phyloP scores from a whole-genome alignment of 1,284 basidiomycete species.

The Ceratobasidium sp. region DNA sequence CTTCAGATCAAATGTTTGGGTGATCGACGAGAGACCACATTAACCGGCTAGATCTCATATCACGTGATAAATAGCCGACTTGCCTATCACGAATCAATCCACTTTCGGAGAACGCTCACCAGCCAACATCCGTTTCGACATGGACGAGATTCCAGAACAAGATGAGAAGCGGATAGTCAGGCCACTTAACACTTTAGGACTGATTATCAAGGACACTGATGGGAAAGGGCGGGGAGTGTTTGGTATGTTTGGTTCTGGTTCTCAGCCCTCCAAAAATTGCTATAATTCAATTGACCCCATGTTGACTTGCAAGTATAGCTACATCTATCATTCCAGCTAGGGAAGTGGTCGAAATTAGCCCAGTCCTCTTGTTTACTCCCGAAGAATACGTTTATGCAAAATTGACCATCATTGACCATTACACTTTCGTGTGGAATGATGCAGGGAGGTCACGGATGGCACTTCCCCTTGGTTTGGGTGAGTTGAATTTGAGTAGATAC shows the following conservation, averaged over 20 bases:
- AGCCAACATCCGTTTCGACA: not conserved
- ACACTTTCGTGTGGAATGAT: constrained; percentile 83
- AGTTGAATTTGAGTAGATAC: constrained; percentile 42
- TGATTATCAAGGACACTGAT: constrained; percentile 50
- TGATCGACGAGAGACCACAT: too few species aligned
- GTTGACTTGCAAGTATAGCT: constrained; percentile 54
- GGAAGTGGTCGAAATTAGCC: constrained; percentile 81
- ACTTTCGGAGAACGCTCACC: too few species aligned
- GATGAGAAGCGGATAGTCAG: not conserved
- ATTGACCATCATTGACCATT: constrained; percentile 80
- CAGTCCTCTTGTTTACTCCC: constrained; percentile 79
- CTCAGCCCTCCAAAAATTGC: constrained; percentile 30
- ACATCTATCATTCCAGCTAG: constrained; percentile 64
- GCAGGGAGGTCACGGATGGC: constrained; percentile 72
- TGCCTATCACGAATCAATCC: too few species aligned
- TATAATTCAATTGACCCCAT: not conserved
- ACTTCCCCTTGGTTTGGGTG: constrained; percentile 85
- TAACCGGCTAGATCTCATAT: too few species aligned
- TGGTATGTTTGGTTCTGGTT: constrained; percentile 53
- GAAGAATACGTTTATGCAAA: constrained; percentile 76
- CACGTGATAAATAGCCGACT: too few species aligned
- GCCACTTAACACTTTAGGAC: constrained; percentile 52
- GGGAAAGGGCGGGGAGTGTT: constrained; percentile 71
- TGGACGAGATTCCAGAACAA: not conserved
- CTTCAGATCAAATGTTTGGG: too few species aligned